These are phyloP conservation scores for Blastobotrys persicus DNA, from an alignment of 1,139 yeast genomes.

Conservation along the genomic window DNA sequence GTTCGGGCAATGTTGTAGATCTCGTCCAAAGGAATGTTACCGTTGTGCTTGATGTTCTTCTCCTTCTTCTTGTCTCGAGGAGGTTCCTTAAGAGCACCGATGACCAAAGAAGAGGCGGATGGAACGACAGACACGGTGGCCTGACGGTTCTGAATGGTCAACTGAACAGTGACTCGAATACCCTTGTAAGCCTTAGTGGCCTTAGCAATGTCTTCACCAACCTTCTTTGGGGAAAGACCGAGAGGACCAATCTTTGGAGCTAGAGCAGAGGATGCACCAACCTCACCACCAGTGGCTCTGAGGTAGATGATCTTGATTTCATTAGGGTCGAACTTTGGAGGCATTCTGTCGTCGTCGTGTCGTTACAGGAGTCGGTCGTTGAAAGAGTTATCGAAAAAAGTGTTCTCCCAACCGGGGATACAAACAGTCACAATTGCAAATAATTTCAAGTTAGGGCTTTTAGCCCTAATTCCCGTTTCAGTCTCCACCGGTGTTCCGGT, in stretches of 20 bases:
- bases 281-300: slow-evolving; percentile 99
- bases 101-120: slow-evolving; percentile 98
- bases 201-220: slow-evolving; percentile 99
- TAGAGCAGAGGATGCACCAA: slow-evolving; percentile 99
- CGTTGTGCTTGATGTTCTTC: slow-evolving; percentile 99
- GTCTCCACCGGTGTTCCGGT: not conserved
- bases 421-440: not conserved
- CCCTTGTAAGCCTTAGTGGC: slow-evolving; percentile 98
- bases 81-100: slow-evolving; percentile 99
- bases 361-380: not conserved
- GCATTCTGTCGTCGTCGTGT: slow-evolving; percentile 19
- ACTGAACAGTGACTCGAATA: slow-evolving; percentile 97
- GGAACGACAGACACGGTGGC: slow-evolving; percentile 99
- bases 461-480: not conserved
- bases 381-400: not conserved
- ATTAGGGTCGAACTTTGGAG: slow-evolving; percentile 76
- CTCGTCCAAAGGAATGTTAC: slow-evolving; percentile 97
- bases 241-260: slow-evolving; percentile 99
- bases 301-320: slow-evolving; percentile 98
- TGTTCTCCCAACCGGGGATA: not conserved
- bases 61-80: slow-evolving; percentile 99
- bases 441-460: not conserved
- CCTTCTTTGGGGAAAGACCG: slow-evolving; percentile 99
- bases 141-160: slow-evolving; percentile 99
- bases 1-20: slow-evolving; percentile 96